Evolutionary conservation across 768 basidiomycete genomes (phyloP), one percentile per base, ranked within the genome.

Genomic region (Tricholoma sp.): DNA sequence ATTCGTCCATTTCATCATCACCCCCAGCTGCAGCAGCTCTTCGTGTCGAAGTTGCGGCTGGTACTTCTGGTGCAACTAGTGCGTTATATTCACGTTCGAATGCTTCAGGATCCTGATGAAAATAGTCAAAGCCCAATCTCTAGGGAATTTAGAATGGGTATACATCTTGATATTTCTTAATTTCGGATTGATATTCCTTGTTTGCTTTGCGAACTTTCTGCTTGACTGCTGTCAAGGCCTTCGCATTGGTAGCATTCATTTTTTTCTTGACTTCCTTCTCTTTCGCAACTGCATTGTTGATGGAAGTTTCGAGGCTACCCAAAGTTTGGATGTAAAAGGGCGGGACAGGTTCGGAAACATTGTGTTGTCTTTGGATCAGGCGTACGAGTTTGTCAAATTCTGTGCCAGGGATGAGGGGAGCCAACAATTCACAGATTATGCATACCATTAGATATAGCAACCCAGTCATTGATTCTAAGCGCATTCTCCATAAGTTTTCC

Each of bases 381-480:
- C 95, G 90, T 34, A 84, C 75, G 50, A 99, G 81, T 72, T 98
- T 98, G 76, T 99, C 97, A 72, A 95, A 97, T 73, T 98, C 97
- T 97, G 46, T 21, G 21, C 69, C 8, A 19, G 46, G 3, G 41
- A 31, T 39, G 47, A 51, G 61, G 51, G 66, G 58, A 49, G 29
- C 10, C 43, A 27, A 43, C 31, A 41, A 29, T 53, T 39, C 54
- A 32, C 35, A 41, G 8, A 53, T 45, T n/a, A 45, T 34, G 71
- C 84, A 56, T 64, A 94, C 95, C 95, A 58, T 82, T 87, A 19
- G 89, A 92, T 65, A 94, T 95, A 27, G 84, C 85, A 22, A 88
- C 86, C 97, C 97, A 99, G 74, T 99, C 94, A 65, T 95, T 96
- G 64, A 96, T 95, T 79, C 91, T 96, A 60, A 91, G 78, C 18